Conservation (phyloP, 345 rosid species). For the Tarenaya hassleriana region DNA sequence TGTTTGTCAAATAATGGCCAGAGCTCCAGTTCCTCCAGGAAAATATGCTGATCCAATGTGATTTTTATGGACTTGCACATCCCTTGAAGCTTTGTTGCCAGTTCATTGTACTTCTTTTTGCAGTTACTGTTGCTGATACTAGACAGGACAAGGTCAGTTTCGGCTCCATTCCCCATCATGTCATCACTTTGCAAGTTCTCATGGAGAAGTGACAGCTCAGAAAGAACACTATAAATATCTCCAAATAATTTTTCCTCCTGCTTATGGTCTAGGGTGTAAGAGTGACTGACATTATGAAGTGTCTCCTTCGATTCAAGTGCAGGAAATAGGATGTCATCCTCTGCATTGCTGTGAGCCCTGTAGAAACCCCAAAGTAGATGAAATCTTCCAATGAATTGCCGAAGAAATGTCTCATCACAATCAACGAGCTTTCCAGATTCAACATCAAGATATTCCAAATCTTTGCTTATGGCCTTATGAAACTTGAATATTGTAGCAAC, state of each 20-base stretch:
- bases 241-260: conserved; percentile 86
- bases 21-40: conserved; percentile 76
- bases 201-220: conserved; percentile 58
- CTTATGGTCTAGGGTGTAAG: conserved; percentile 82
- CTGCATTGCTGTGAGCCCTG: conserved; percentile 93
- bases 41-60: conserved; percentile 77
- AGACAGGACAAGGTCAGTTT: conserved; percentile 23
- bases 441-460: conserved; percentile 80
- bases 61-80: conserved; percentile 91
- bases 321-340: conserved; percentile 92
- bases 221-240: conserved; percentile 65
- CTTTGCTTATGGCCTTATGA: conserved; percentile 87
- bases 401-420: conserved; percentile 62
- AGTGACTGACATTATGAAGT: conserved; percentile 92
- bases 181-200: conserved; percentile 36
- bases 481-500: conserved; percentile 87
- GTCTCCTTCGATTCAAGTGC: conserved; percentile 91
- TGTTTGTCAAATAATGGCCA: conserved; percentile 82
- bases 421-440: conserved; percentile 76
- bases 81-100: conserved; percentile 82
- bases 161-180: conserved; percentile 29
- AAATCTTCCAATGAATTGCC: conserved; percentile 77
- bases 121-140: conserved; percentile 24
- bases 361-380: conserved; percentile 84
- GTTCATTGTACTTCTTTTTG: conserved; percentile 52